These are phyloP conservation scores for Parathielavia appendiculata DNA, from an alignment of 495 filamentous ascomycete genomes.

Conservation along the genomic window DNA sequence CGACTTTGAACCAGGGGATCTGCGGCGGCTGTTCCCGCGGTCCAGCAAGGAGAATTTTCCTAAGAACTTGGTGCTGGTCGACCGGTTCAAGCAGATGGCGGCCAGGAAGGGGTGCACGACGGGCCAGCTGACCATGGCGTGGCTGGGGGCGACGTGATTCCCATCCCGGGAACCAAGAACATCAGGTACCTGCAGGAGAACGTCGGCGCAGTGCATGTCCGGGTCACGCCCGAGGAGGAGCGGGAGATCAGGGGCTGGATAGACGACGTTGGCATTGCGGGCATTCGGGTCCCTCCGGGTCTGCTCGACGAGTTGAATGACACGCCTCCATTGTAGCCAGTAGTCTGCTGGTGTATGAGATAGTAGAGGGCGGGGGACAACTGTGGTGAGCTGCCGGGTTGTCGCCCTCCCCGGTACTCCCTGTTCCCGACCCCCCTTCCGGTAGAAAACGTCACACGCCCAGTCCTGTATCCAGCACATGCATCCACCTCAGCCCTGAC, in stretches of 20 bases:
- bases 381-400: too few relatives aligned
- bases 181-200: conserved; percentile 57
- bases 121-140: conserved; percentile 51
- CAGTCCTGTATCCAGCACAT: too few relatives aligned
- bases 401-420: too few relatives aligned
- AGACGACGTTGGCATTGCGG: conserved; percentile 14
- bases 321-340: conserved; percentile 16
- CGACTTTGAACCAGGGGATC: conserved; percentile 40
- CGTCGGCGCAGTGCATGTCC: conserved; percentile 40
- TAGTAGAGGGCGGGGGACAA: too few relatives aligned
- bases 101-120: conserved; percentile 43
- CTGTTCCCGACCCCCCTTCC: too few relatives aligned
- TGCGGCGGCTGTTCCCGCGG: conserved; percentile 36
- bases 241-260: conserved; percentile 36
- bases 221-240: conserved; percentile 43
- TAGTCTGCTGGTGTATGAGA: not conserved
- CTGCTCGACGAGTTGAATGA: conserved; percentile 23
- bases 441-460: too few relatives aligned
- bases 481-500: not conserved
- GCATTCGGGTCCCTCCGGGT: conserved; percentile 13
- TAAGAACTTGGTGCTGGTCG: conserved; percentile 50
- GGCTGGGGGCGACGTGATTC: conserved; percentile 51
- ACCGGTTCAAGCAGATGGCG: conserved; percentile 43
- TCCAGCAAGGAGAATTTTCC: conserved; percentile 51
- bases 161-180: conserved; percentile 55